phyloP scores from a whole-genome alignment of 2,329 filamentous ascomycete genomes.

The Cladosporium sp. region DNA sequence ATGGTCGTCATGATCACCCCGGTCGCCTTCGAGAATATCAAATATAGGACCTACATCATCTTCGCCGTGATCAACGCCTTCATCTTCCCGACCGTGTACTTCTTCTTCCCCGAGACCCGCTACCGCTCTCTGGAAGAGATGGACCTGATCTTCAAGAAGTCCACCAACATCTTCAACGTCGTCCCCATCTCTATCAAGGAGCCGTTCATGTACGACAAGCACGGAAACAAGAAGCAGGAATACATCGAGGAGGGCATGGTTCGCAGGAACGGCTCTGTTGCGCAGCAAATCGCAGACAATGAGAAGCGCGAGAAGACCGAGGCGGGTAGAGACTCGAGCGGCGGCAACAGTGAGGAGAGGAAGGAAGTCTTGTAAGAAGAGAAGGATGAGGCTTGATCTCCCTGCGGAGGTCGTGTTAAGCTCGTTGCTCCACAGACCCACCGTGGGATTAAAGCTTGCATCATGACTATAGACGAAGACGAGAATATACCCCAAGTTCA shows the following conservation, averaged over 20 bases:
- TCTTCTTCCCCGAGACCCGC: constrained; percentile 56
- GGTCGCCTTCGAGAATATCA: constrained; percentile 36
- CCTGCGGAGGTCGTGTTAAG: too few relatives aligned
- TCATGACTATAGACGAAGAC: too few relatives aligned
- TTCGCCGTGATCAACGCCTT: constrained; percentile 63
- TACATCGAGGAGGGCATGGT: constrained; percentile 38
- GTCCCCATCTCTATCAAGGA: constrained; percentile 50
- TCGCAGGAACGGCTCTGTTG: constrained; percentile 22
- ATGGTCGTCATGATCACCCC: constrained; percentile 29
- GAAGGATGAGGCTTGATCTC: too few relatives aligned
- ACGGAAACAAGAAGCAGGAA: constrained; percentile 52
- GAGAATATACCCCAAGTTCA: too few relatives aligned
- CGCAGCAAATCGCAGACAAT: constrained; percentile 1
- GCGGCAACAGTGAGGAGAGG: constrained; percentile 5
- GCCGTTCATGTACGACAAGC: constrained; percentile 55
- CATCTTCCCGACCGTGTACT: constrained; percentile 47
- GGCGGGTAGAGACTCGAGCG: background rate
- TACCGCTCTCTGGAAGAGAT: constrained; percentile 65
- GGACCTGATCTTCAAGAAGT: constrained; percentile 49
- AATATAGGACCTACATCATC: constrained; percentile 60
- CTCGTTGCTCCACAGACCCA: too few relatives aligned
- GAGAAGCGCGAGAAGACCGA: constrained; percentile 10
- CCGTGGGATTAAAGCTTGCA: too few relatives aligned
- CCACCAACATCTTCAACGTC: constrained; percentile 53
- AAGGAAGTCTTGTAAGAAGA: constrained; percentile 1